These are phyloP conservation scores for Suillus lakei DNA, from an alignment of 768 basidiomycete species.

Conservation along the genomic window DNA sequence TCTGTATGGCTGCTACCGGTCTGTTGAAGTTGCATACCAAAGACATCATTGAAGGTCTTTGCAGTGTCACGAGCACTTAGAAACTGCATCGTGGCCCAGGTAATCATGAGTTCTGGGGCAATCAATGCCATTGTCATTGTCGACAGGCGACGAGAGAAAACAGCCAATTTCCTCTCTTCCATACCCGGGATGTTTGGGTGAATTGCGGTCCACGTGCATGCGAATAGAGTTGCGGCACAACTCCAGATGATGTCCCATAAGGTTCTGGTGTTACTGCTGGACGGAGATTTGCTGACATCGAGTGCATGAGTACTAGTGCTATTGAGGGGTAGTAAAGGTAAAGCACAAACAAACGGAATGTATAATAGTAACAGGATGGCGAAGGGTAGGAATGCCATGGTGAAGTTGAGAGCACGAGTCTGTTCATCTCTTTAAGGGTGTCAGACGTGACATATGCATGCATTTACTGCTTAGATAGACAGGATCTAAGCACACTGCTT, in stretches of 20 bases:
- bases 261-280: constrained; percentile 24
- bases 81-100: constrained; percentile 33
- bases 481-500: no score
- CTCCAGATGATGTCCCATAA: constrained; percentile 35
- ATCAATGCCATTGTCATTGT: constrained; percentile 25
- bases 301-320: neutral
- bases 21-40: neutral
- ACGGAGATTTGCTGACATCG: neutral
- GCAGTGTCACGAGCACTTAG: constrained; percentile 16
- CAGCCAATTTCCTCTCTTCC: constrained; percentile 11
- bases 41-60: neutral
- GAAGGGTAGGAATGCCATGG: neutral
- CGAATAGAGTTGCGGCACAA: constrained; percentile 32
- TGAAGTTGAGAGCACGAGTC: neutral
- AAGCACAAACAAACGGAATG: neutral
- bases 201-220: constrained; percentile 34
- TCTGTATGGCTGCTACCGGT: neutral
- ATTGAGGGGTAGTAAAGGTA: neutral
- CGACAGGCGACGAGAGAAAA: constrained; percentile 4
- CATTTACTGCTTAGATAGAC: no score
- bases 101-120: constrained; percentile 33
- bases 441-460: no score
- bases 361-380: neutral
- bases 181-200: constrained; percentile 35
- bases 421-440: neutral